These are phyloP conservation scores for Mucor indicus DNA, from an alignment of 371 early-diverging fungal species.

Conservation along the genomic window DNA sequence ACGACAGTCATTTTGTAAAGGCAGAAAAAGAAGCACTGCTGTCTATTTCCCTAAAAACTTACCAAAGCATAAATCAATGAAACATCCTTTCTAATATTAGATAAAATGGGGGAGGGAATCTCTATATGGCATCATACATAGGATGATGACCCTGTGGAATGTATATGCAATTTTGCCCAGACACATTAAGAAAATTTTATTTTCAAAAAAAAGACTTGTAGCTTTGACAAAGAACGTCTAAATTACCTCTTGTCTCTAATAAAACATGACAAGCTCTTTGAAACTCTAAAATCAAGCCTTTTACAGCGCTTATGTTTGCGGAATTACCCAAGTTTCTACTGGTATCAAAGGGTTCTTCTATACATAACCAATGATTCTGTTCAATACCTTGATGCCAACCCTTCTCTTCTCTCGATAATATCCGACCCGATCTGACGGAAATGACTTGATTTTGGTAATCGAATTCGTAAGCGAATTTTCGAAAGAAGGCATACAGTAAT, in stretches of 20 bases:
- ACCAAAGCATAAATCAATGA: too few species aligned
- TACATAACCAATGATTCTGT: constrained; percentile 63
- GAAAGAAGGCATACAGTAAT: constrained; percentile 84
- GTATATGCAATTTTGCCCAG: too few species aligned
- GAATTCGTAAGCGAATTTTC: constrained; percentile 75
- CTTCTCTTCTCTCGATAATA: constrained; percentile 74
- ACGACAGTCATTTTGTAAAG: too few species aligned
- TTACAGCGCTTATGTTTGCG: constrained; percentile 74
- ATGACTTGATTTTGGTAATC: constrained; percentile 78
- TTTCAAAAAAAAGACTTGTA: too few species aligned
- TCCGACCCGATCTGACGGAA: constrained; percentile 73
- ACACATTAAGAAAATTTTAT: too few species aligned
- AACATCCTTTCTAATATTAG: too few species aligned
- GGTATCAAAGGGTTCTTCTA: constrained; percentile 90
- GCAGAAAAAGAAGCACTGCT: too few species aligned
- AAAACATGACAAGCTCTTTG: constrained; percentile 67
- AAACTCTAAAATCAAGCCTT: constrained; percentile 77
- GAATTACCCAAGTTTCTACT: constrained; percentile 87
- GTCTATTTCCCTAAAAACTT: too few species aligned
- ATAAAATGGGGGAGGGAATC: too few species aligned
- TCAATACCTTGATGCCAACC: constrained; percentile 63
- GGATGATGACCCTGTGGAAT: too few species aligned
- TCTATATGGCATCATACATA: too few species aligned
- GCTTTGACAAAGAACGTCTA: neutral
- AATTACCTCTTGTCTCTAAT: constrained; percentile 15